Conservation (phyloP, 352 stramenopile genomes). For the Blastocystis sp. region DNA sequence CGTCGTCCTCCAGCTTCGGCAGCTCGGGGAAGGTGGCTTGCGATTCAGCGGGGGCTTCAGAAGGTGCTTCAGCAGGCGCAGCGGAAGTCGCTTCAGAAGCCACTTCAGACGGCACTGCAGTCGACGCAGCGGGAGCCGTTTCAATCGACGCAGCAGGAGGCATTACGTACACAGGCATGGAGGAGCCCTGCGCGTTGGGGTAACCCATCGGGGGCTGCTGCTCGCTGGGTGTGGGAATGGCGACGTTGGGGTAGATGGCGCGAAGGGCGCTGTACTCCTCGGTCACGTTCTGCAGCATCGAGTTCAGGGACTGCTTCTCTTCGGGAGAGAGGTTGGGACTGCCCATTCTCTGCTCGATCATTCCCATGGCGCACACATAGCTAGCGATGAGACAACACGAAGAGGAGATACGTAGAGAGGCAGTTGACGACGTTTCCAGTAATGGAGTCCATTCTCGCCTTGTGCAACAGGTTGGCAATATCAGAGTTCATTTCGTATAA, state of each 20-base stretch:
- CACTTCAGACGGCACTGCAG: too few species aligned
- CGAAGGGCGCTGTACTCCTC: not conserved
- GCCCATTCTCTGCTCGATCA: not conserved
- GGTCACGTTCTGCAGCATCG: not conserved
- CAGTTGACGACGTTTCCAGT: not conserved
- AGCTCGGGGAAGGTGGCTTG: not conserved
- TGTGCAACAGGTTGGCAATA: not conserved
- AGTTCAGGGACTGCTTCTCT: not conserved
- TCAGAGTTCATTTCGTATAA: not conserved
- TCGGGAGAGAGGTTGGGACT: not conserved
- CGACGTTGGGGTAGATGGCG: not conserved
- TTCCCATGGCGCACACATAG: too few species aligned
- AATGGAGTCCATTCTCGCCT: not conserved
- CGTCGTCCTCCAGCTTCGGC: not conserved
- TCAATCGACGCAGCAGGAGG: not conserved
- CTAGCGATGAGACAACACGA: too few species aligned
- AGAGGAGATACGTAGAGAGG: too few species aligned
- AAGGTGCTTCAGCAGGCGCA: too few species aligned
- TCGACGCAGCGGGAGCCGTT: too few species aligned
- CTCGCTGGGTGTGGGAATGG: not conserved
- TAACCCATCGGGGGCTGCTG: not conserved
- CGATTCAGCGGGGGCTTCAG: too few species aligned
- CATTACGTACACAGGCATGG: too few species aligned
- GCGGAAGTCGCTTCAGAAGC: too few species aligned
- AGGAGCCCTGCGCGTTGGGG: not conserved